A percentile compares a stretch with the other conserved stretches of the same genome.
Conservation (phyloP, 2,329 filamentous ascomycete genomes). For the Trichoderma atrobrunneum region DNA sequence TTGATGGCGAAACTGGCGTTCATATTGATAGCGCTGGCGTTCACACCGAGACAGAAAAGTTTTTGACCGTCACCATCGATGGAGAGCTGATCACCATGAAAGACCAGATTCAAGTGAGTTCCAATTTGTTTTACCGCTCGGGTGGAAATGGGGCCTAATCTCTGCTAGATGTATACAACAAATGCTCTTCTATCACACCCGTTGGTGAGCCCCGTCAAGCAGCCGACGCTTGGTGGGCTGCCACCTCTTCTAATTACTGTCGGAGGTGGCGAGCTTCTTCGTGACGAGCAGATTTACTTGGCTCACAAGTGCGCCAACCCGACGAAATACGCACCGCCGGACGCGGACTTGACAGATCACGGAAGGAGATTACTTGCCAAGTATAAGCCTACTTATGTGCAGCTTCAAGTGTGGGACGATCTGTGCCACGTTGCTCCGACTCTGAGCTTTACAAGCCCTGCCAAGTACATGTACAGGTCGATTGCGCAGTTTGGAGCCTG, state of each 20-base stretch:
- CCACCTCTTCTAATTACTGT: constrained; percentile 83
- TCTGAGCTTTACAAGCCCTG: constrained; percentile 91
- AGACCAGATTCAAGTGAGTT: constrained; percentile 81
- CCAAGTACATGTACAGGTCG: constrained; percentile 92
- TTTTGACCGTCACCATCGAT: constrained; percentile 66
- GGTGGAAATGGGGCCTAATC: constrained; percentile 11
- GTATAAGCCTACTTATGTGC: constrained; percentile 83
- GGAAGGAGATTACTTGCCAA: constrained; percentile 58
- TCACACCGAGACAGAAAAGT: constrained; percentile 30
- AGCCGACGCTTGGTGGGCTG: constrained; percentile 84
- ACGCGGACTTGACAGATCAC: constrained; percentile 60
- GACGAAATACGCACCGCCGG: constrained; percentile 66
- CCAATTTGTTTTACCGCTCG: not conserved
- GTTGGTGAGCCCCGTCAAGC: constrained; percentile 82
- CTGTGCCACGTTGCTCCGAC: constrained; percentile 90
- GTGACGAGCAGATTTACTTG: constrained; percentile 92
- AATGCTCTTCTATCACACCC: constrained; percentile 86
- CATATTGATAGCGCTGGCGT: constrained; percentile 31
- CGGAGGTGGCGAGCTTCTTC: constrained; percentile 82
- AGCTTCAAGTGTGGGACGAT: constrained; percentile 94
- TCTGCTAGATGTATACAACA: constrained; percentile 64
- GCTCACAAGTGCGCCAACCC: constrained; percentile 94
- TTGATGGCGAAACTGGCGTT: constrained; percentile 23
- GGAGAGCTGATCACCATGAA: constrained; percentile 70
- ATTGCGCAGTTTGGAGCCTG: constrained; percentile 92